Evolutionary conservation across 176 grass and related monocot species (phyloP).

Genomic region (Avena sativa): DNA sequence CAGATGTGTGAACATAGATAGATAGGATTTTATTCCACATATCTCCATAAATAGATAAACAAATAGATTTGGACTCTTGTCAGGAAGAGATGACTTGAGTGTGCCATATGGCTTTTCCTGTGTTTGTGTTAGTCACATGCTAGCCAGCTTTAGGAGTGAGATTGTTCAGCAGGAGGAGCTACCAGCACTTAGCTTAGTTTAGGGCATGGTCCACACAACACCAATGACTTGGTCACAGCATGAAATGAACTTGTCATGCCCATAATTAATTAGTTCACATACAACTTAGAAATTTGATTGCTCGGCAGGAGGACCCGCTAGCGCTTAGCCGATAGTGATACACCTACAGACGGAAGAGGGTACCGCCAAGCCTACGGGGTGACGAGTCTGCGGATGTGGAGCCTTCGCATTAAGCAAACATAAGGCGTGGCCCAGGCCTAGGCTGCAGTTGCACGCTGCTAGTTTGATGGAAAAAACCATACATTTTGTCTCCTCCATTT

Average conservation of each 20-base stretch:
- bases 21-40: neutral
- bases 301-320: neutral
- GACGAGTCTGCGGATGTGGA: too few species aligned
- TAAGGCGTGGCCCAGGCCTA: too few species aligned
- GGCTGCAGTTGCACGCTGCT: too few species aligned
- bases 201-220: neutral
- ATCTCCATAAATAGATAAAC: neutral
- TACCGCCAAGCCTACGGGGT: too few species aligned
- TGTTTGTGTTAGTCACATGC: slow-evolving; percentile 34
- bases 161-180: slow-evolving; percentile 14
- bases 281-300: neutral
- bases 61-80: neutral
- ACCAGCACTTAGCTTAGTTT: too few species aligned
- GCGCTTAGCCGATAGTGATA: too few species aligned
- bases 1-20: neutral
- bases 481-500: too few species aligned
- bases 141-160: slow-evolving; percentile 11
- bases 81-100: neutral
- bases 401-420: too few species aligned
- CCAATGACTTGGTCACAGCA: neutral
- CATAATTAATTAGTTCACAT: too few species aligned
- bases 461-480: too few species aligned
- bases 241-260: neutral
- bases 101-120: neutral
- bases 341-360: too few species aligned